A percentile compares a stretch with the other conserved stretches of the same genome.
These are phyloP conservation scores for Circinella umbellata DNA, from an alignment of 371 early-diverging fungal species.

Conservation along the genomic window DNA sequence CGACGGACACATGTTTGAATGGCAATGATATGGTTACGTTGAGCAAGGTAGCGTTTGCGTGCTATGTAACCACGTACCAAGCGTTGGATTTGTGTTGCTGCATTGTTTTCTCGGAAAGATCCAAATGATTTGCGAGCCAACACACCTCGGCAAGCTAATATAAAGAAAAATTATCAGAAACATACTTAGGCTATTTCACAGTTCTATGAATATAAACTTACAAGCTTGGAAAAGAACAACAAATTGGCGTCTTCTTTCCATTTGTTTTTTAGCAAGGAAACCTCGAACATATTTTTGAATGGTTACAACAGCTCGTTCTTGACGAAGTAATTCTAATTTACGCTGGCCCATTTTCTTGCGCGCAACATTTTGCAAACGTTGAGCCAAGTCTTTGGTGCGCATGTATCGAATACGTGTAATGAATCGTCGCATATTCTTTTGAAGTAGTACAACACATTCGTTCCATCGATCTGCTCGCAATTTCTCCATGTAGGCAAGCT, in stretches of 20 bases:
- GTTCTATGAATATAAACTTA: conserved; percentile 28
- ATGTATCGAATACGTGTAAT: conserved; percentile 74
- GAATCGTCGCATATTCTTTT: conserved; percentile 87
- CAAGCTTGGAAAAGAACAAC: conserved; percentile 51
- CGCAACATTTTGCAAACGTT: conserved; percentile 63
- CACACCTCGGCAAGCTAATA: conserved; percentile 46
- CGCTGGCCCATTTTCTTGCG: conserved; percentile 70
- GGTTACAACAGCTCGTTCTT: conserved; percentile 72
- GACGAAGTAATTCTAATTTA: conserved; percentile 57
- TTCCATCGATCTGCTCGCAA: conserved; percentile 83
- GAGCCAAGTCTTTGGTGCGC: conserved; percentile 59
- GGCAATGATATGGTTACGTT: conserved; percentile 60
- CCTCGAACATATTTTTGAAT: conserved; percentile 80
- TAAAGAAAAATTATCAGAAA: neutral
- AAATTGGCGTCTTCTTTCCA: conserved; percentile 40
- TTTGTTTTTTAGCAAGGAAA: conserved; percentile 65
- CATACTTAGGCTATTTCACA: neutral
- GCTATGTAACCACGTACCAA: conserved; percentile 65
- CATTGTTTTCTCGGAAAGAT: conserved; percentile 59
- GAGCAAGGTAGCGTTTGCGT: conserved; percentile 59
- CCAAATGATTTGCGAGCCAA: conserved; percentile 61
- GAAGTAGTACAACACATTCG: conserved; percentile 81
- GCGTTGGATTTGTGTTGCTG: conserved; percentile 82
- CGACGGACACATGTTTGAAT: conserved; percentile 86
- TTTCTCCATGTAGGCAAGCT: conserved; percentile 91